Evolutionary conservation across 164 flowering plant species (phyloP), one percentile per base, ranked within the genome.

Genomic region (Nymphaea thermarum): DNA sequence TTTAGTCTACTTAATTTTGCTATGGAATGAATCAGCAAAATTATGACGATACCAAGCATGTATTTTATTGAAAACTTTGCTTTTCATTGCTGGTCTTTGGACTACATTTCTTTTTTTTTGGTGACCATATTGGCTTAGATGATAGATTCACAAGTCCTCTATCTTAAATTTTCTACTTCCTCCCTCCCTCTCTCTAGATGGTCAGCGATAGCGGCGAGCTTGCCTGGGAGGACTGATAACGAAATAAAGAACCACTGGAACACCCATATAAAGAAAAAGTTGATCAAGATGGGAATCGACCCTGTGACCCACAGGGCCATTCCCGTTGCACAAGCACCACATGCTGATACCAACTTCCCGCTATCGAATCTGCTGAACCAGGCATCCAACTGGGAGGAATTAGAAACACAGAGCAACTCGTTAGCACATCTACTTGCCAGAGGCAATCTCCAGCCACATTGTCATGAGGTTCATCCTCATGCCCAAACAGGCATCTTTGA

Each of bases 231-330:
- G 68, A 90, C 96, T 0, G 96, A 90, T 68, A 90, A 90, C 53
- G 96, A 90, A 71, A 90, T 90, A 12, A 90, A 90, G 82, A 90
- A 90, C 71, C 94, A 88, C 18, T 90, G 97, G 97, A 90, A 90
- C 74, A 90, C 97, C 42, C 94, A 90, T 67, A 87, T 88, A 74
- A 90, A 90, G 89, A 90, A 88, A 65, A 88, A 87, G 80, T 94
- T 90, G 57, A 65, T 81, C 4, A 89, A 84, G 79, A 85, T 83
- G 89, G 98, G 98, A 10, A 89, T 91, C 60, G 92, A 91, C 73
- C 98, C 98, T 0, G 86, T 84, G 18, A 91, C 98, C 16, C 98
- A 89, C 71, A 82, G 86, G 60, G 89, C 89, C 5, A 73, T 91
- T n/a, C 51, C 42, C 7, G 42, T 12, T 62, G 41, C 64, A 17